phyloP scores from a whole-genome alignment of 352 stramenopile genomes.

The Ophiocytium majus region DNA sequence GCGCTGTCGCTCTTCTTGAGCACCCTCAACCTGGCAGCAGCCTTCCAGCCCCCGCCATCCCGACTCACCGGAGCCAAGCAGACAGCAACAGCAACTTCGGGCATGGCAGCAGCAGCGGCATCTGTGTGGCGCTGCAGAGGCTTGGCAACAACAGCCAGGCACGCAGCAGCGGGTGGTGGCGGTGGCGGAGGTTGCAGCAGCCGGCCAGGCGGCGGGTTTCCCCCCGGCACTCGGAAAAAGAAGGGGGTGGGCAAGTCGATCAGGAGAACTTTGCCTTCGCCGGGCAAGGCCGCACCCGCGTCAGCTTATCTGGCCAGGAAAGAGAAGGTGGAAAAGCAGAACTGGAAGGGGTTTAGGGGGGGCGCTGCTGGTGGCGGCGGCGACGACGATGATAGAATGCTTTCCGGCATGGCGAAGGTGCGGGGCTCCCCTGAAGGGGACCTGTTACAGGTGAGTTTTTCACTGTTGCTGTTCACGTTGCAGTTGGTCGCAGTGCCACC shows the following conservation, averaged over 20 bases:
- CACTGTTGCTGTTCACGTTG: too few relatives aligned
- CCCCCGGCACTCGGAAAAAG: background rate
- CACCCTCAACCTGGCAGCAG: background rate
- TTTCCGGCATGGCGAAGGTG: background rate
- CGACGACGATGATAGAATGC: background rate
- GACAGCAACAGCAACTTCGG: too few relatives aligned
- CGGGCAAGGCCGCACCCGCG: background rate
- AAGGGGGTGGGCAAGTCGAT: conserved; percentile 14
- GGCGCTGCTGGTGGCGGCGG: background rate
- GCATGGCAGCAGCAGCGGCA: too few relatives aligned
- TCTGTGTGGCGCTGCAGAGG: too few relatives aligned
- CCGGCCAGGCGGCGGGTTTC: too few relatives aligned
- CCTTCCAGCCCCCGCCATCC: background rate
- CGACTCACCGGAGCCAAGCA: background rate
- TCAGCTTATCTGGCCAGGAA: conserved; percentile 44
- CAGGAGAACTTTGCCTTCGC: background rate
- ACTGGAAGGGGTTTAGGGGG: conserved; percentile 39
- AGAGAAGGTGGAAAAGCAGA: conserved; percentile 42
- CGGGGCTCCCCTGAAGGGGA: conserved; percentile 28
- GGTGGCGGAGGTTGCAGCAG: background rate
- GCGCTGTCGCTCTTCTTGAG: background rate
- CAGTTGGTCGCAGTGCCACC: too few relatives aligned
- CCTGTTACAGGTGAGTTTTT: conserved; percentile 55
- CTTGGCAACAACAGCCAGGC: background rate
- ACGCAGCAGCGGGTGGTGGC: background rate